Evolutionary conservation across 371 early-diverging fungal species (phyloP), one percentile per base, ranked within the genome.

Genomic region (Coemansia sp.): DNA sequence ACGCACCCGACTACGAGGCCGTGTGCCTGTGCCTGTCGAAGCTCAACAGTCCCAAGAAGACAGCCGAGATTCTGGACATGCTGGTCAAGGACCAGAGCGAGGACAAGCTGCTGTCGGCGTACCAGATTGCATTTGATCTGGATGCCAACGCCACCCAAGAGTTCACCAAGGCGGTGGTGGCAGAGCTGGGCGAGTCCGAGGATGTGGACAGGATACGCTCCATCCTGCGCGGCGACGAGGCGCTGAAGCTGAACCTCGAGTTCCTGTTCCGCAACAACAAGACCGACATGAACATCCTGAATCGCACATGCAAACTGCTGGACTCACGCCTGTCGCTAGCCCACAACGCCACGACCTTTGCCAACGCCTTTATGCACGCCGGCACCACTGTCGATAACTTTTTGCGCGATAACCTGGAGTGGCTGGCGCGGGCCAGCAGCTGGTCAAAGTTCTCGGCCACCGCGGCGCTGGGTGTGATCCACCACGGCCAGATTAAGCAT

Each of bases 381-480:
- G 99, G 99, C 59, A 99, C 99, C 6, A 98, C 99, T 3, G 93
- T 94, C 68, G 99, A 99, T 76, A 93, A 94, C 59, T 98, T 99
- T 68, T 85, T 99, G 74, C 87, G 99, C 57, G 92, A 94, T 64
- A 99, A 98, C 78, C 81, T 98, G 55, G 99, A 99, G 70, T 97
- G 99, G 96, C 86, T 99, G 53, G 87, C 93, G 16, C 87, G 97
- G 63, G 95, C 98, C 31, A 95, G 91, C 57, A 97, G 97, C 83
- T 99, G 99, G 99, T 90, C 95, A 45, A 99, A 97, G 81, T 99
- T 99, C 81, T 91, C 94, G 59, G 99, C 99, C 5, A 94, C 98
- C 5, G 98, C 99, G 4, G 93, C 93, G n/a, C 82, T 99, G 59
- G 99, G 99, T 65, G 98, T 99, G 26, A 98, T 99, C 62, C 99